Conservation (phyloP, 768 basidiomycete genomes). For the Termitomyces sp. region DNA sequence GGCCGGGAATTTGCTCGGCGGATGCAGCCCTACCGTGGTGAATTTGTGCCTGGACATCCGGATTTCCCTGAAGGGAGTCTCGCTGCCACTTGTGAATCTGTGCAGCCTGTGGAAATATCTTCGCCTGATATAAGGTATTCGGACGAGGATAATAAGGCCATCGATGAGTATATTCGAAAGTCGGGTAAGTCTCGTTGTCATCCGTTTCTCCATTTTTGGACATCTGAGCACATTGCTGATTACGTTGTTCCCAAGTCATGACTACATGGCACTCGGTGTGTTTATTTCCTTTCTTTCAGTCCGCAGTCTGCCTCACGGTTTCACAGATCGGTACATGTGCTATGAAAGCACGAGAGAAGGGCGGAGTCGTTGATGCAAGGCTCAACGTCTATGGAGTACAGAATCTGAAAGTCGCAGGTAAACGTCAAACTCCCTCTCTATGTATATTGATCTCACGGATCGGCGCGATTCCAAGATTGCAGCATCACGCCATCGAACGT, state of each 20-base stretch:
- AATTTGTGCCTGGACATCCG: constrained; percentile 29
- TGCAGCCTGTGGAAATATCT: constrained; percentile 26
- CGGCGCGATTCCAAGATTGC: constrained; percentile 20
- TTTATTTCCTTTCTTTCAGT: not conserved
- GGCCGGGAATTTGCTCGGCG: constrained; percentile 50
- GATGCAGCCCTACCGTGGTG: constrained; percentile 40
- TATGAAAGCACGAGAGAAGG: constrained; percentile 54
- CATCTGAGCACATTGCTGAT: not conserved
- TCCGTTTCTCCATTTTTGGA: not conserved
- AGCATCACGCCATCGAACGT: constrained; percentile 36
- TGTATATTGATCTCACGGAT: not conserved
- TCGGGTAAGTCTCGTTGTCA: constrained; percentile 18
- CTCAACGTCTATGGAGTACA: constrained; percentile 58
- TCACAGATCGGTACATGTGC: constrained; percentile 58
- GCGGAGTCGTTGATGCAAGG: constrained; percentile 58
- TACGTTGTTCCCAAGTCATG: constrained; percentile 19
- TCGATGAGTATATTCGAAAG: constrained; percentile 32
- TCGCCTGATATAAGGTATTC: constrained; percentile 35
- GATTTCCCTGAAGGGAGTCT: constrained; percentile 28
- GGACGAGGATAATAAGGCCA: constrained; percentile 33
- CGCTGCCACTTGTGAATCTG: constrained; percentile 17
- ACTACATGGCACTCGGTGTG: constrained; percentile 44
- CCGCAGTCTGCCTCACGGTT: not conserved
- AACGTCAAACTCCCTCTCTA: not conserved
- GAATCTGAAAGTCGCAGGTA: constrained; percentile 56